These are phyloP conservation scores for Zoysia matrella DNA, from an alignment of 202 grass and related monocot genomes.

Conservation along the genomic window DNA sequence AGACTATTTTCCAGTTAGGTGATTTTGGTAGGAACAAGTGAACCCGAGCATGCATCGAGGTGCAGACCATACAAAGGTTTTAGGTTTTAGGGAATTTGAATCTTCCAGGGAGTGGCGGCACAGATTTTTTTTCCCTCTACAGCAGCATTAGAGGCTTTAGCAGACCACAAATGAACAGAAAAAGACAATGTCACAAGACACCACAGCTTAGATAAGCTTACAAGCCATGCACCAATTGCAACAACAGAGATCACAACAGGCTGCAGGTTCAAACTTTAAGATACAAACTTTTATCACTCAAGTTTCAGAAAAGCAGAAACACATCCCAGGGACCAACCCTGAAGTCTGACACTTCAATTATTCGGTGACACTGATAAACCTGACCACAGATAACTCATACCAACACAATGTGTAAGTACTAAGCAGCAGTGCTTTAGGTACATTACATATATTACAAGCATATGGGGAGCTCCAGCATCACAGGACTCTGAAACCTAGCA, in stretches of 20 bases:
- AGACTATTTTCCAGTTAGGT: background rate
- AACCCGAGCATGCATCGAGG: background rate
- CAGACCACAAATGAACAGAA: background rate
- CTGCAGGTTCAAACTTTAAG: background rate
- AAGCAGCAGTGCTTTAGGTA: slow-evolving; percentile 26
- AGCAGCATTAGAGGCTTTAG: background rate
- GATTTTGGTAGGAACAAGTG: background rate
- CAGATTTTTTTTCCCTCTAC: background rate
- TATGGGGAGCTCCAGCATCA: too few relatives aligned
- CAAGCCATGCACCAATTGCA: background rate
- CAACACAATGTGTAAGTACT: slow-evolving; percentile 13
- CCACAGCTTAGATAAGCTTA: slow-evolving; percentile 3
- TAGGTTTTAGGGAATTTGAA: background rate
- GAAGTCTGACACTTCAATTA: slow-evolving; percentile 30
- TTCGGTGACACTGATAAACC: slow-evolving; percentile 25
- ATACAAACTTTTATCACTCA: background rate
- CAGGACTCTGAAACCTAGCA: background rate
- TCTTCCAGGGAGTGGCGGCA: background rate
- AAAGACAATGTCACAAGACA: background rate
- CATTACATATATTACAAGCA: slow-evolving; percentile 12
- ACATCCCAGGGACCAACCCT: slow-evolving; percentile 8
- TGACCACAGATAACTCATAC: slow-evolving; percentile 13
- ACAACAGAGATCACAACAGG: background rate
- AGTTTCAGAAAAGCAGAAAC: background rate
- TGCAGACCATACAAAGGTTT: too few relatives aligned